A percentile compares a stretch with the other conserved stretches of the same genome.
Conservation (phyloP, 352 stramenopile genomes). For the Phytophthora nicotianae region DNA sequence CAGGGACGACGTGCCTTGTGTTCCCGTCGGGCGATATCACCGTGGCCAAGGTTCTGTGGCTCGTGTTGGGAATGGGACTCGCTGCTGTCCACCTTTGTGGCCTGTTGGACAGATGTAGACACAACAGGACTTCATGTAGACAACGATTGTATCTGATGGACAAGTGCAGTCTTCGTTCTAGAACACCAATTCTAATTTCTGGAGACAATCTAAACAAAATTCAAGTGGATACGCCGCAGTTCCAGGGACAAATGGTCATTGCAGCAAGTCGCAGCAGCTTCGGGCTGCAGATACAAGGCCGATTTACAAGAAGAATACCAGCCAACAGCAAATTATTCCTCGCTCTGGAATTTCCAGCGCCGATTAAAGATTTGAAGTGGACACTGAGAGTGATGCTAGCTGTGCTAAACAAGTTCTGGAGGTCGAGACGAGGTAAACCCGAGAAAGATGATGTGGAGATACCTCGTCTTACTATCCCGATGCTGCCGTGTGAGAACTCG, state of each 20-base stretch:
- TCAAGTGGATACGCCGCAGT: constrained; percentile 24
- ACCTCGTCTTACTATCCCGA: constrained; percentile 53
- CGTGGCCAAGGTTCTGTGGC: constrained; percentile 43
- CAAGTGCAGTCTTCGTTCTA: constrained; percentile 4
- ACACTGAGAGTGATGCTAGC: not conserved
- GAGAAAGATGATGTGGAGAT: constrained; percentile 29
- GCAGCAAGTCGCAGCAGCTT: not conserved
- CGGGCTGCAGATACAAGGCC: constrained; percentile 67
- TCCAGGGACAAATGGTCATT: constrained; percentile 26
- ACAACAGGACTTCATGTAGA: not conserved
- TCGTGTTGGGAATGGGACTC: constrained; percentile 44
- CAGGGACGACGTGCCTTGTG: constrained; percentile 28
- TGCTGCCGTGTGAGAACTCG: constrained; percentile 32
- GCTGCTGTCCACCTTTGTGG: constrained; percentile 40
- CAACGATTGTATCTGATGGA: constrained; percentile 21
- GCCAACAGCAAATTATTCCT: constrained; percentile 46
- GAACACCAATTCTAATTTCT: constrained; percentile 2
- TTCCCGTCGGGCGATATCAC: constrained; percentile 63
- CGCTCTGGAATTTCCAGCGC: constrained; percentile 51
- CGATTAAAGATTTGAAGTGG: constrained; percentile 1
- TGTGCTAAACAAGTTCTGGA: not conserved
- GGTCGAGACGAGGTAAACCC: not conserved
- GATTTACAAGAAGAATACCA: constrained; percentile 52
- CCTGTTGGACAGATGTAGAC: constrained; percentile 9
- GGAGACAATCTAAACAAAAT: not conserved